Percentiles rank a stretch among this genome's conserved stretches.
phyloP scores from a whole-genome alignment of 345 rosid species.

The Arabis alpina region DNA sequence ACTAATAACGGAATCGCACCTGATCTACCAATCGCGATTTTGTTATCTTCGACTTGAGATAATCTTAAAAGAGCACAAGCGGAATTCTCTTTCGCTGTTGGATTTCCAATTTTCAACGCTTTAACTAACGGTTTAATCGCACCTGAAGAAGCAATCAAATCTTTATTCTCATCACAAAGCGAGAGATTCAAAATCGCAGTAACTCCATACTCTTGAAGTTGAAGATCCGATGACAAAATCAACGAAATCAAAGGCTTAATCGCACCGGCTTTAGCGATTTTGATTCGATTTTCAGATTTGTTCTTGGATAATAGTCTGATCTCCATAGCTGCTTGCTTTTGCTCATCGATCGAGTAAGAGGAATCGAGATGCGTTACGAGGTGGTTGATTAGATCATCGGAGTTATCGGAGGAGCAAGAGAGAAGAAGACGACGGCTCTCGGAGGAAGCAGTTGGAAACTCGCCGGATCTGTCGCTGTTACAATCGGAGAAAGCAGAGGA shows the following conservation, averaged over 20 bases:
- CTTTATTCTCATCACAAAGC: slow-evolving; percentile 93
- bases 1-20: slow-evolving; percentile 83
- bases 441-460: slow-evolving; percentile 67
- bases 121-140: slow-evolving; percentile 84
- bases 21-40: slow-evolving; percentile 83
- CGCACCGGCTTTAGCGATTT: slow-evolving; percentile 86
- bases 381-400: slow-evolving; percentile 71
- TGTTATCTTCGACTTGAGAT: slow-evolving; percentile 86
- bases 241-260: slow-evolving; percentile 72
- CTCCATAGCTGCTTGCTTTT: slow-evolving; percentile 97
- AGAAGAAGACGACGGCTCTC: slow-evolving; percentile 67
- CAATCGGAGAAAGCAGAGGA: slow-evolving; percentile 92
- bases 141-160: slow-evolving; percentile 69
- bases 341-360: slow-evolving; percentile 81
- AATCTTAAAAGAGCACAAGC: slow-evolving; percentile 91
- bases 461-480: slow-evolving; percentile 96
- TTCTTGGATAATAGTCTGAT: slow-evolving; percentile 88
- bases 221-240: slow-evolving; percentile 68
- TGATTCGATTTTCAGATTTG: slow-evolving; percentile 80
- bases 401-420: slow-evolving; percentile 67
- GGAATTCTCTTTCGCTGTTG: slow-evolving; percentile 87
- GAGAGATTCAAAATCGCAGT: slow-evolving; percentile 91
- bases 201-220: slow-evolving; percentile 92
- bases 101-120: slow-evolving; percentile 70
- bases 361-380: slow-evolving; percentile 68